These are phyloP conservation scores for Nothophaeocryptopus gaeumannii DNA, from an alignment of 2,329 filamentous ascomycete species.

Conservation along the genomic window DNA sequence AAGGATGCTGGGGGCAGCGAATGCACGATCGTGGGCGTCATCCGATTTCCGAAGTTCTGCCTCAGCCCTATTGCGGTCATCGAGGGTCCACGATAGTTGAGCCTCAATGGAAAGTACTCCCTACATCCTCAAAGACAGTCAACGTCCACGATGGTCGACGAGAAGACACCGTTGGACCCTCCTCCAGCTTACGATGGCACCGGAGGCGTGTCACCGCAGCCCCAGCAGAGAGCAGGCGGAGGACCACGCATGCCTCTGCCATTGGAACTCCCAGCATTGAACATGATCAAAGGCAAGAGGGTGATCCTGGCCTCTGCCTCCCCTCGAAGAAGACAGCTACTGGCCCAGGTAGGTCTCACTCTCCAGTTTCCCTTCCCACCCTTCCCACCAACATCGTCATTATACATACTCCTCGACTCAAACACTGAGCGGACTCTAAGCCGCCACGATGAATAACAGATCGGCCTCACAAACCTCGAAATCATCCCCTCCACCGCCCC, in stretches of 20 bases:
- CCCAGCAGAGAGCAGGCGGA: conserved; percentile 16
- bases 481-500: conserved; percentile 77
- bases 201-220: conserved; percentile 9
- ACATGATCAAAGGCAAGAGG: conserved; percentile 70
- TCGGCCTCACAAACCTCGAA: conserved; percentile 79
- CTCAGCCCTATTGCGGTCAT: no score
- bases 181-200: conserved; percentile 43
- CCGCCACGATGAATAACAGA: conserved; percentile 44
- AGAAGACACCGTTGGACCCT: conserved; percentile 40
- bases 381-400: neutral
- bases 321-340: conserved; percentile 76
- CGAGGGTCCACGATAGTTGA: no score
- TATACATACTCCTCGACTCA: neutral
- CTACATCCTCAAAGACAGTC: neutral
- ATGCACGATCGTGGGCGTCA: no score
- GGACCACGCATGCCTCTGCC: conserved; percentile 57
- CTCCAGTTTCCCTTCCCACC: neutral
- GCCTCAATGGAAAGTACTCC: no score
- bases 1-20: no score
- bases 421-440: conserved; percentile 24
- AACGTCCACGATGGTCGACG: conserved; percentile 27
- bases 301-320: conserved; percentile 89
- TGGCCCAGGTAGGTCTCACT: conserved; percentile 59
- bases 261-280: conserved; percentile 76
- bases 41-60: no score